phyloP scores from a whole-genome alignment of 1,139 yeast species.

The Williopsis jadinii region DNA sequence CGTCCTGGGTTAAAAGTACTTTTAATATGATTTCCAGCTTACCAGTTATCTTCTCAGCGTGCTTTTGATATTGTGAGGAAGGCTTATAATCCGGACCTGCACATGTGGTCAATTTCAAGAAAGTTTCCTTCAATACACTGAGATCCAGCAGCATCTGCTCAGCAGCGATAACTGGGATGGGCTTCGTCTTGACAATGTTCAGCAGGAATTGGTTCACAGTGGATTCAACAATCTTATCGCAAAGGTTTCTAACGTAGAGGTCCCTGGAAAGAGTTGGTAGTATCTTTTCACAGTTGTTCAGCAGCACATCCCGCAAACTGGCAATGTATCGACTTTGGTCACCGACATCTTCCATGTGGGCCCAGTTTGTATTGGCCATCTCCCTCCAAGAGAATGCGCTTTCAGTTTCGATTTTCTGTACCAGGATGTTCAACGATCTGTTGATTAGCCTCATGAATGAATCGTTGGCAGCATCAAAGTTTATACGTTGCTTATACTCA shows the following conservation, averaged over 20 bases:
- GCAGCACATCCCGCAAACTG: slow-evolving; percentile 46
- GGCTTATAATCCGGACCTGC: slow-evolving; percentile 9
- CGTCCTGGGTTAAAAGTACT: slow-evolving; percentile 53
- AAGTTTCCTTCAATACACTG: slow-evolving; percentile 50
- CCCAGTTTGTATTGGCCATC: slow-evolving; percentile 77
- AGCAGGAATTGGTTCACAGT: slow-evolving; percentile 51
- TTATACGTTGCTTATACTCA: slow-evolving; percentile 29
- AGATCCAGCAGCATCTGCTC: slow-evolving; percentile 79
- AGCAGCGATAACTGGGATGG: slow-evolving; percentile 62
- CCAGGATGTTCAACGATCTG: slow-evolving; percentile 48
- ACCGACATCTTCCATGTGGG: slow-evolving; percentile 49
- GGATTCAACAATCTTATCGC: slow-evolving; percentile 71
- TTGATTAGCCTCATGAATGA: slow-evolving; percentile 53
- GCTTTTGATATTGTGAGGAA: slow-evolving; percentile 18
- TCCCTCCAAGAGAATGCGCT: slow-evolving; percentile 77
- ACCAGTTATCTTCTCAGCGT: slow-evolving; percentile 41
- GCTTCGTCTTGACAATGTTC: slow-evolving; percentile 48
- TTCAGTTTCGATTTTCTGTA: slow-evolving; percentile 54
- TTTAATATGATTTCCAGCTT: slow-evolving; percentile 60
- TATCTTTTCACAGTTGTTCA: slow-evolving; percentile 40
- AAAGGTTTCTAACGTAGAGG: slow-evolving; percentile 61
- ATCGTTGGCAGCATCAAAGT: slow-evolving; percentile 52
- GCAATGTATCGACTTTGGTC: slow-evolving; percentile 66
- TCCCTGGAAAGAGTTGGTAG: slow-evolving; percentile 63
- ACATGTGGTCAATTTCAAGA: slow-evolving; percentile 43